phyloP scores from a whole-genome alignment of 129 eudicot species.

The Tagetes erecta region DNA sequence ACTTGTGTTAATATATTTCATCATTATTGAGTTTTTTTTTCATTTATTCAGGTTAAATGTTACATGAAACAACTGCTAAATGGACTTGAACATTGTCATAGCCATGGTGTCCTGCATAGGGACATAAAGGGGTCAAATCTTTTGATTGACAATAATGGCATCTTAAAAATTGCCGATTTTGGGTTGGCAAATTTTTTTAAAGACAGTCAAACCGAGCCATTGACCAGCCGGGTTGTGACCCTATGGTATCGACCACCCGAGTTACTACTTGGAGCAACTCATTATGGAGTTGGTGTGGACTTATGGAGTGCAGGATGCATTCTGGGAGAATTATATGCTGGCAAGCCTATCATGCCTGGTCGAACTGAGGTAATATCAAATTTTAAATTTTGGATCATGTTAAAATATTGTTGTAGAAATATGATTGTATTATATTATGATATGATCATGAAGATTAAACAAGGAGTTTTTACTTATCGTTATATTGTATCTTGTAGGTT shows the following conservation, averaged over 20 bases:
- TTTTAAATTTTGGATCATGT: not conserved
- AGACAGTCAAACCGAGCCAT: constrained; percentile 40
- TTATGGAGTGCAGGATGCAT: constrained; percentile 93
- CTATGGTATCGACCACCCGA: constrained; percentile 96
- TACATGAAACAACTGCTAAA: constrained; percentile 79
- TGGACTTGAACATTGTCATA: constrained; percentile 88
- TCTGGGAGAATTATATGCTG: constrained; percentile 78
- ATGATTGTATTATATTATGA: not conserved
- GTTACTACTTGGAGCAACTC: constrained; percentile 74
- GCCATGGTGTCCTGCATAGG: constrained; percentile 71
- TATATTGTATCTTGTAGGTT: constrained; percentile 45
- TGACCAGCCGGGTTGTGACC: constrained; percentile 89
- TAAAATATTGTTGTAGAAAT: not conserved
- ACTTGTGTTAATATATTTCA: not conserved
- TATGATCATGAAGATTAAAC: constrained; percentile 3
- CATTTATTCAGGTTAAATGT: constrained; percentile 57
- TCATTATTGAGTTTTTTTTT: not conserved
- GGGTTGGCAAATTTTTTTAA: constrained; percentile 74
- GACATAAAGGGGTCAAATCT: constrained; percentile 96
- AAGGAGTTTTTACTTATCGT: not conserved
- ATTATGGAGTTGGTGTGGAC: constrained; percentile 76
- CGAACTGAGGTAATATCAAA: constrained; percentile 60
- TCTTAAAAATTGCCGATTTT: constrained; percentile 86
- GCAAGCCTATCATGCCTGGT: constrained; percentile 94
- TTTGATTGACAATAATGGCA: constrained; percentile 65